Conservation (phyloP, 108 stramenopile species). For the Discostella pseudostelligera region DNA sequence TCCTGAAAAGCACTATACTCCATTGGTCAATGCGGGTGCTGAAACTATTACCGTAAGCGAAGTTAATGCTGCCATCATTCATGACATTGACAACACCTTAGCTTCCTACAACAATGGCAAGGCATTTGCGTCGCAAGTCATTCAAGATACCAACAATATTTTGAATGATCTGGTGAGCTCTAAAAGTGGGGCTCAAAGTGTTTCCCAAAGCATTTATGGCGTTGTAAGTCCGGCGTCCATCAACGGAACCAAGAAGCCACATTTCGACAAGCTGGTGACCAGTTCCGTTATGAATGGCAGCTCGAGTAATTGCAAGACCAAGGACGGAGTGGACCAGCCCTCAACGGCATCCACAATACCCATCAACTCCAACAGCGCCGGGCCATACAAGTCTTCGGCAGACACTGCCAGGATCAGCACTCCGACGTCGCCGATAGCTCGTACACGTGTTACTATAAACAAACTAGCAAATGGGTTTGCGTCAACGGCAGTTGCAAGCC, state of each 20-base stretch:
- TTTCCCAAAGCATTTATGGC: no score
- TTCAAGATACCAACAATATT: conserved; percentile 2
- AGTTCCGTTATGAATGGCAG: no score
- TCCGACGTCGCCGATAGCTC: neutral
- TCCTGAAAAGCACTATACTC: neutral
- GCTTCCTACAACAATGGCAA: neutral
- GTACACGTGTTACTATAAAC: conserved; percentile 9
- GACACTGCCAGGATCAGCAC: neutral
- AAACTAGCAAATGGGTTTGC: conserved; percentile 2
- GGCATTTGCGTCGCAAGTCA: conserved; percentile 5
- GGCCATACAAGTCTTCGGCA: no score
- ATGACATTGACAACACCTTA: neutral
- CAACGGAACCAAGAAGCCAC: no score
- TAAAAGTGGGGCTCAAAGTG: neutral
- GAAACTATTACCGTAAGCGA: conserved; percentile 3
- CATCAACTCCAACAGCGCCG: no score
- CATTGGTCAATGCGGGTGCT: neutral
- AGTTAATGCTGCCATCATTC: neutral
- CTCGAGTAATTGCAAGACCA: no score
- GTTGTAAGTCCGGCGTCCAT: no score
- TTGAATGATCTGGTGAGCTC: neutral
- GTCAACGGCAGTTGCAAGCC: no score
- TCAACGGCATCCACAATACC: no score
- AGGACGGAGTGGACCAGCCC: no score
- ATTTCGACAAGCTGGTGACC: no score